These are phyloP conservation scores for Polytolypa hystricis DNA, from an alignment of 2,329 filamentous ascomycete genomes.

Conservation along the genomic window DNA sequence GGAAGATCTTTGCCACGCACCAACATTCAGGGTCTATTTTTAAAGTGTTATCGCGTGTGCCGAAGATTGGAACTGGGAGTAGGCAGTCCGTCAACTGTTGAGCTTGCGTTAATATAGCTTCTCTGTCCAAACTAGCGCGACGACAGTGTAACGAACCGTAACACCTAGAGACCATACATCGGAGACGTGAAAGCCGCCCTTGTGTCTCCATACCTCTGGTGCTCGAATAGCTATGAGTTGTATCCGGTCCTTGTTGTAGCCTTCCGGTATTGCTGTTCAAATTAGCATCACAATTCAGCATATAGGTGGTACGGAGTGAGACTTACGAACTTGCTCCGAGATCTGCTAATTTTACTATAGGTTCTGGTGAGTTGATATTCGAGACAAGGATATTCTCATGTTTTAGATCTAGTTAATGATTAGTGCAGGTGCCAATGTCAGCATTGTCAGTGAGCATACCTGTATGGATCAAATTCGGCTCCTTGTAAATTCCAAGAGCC, in stretches of 20 bases:
- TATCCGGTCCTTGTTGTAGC: slow-evolving; percentile 5
- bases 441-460: slow-evolving; percentile 4
- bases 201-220: slow-evolving; percentile 8
- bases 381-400: slow-evolving; percentile 10
- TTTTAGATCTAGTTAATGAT: slow-evolving; percentile 5
- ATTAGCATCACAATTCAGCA: slow-evolving; percentile 1
- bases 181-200: slow-evolving; percentile 7
- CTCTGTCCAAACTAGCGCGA: too few species aligned
- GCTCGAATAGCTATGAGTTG: slow-evolving; percentile 6
- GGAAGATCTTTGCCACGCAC: slow-evolving; percentile 7
- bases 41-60: slow-evolving; percentile 3
- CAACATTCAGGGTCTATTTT: slow-evolving; percentile 2
- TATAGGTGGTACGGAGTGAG: not conserved
- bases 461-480: slow-evolving; percentile 7
- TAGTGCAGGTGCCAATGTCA: slow-evolving; percentile 3
- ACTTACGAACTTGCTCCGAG: slow-evolving; percentile 7
- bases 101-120: slow-evolving; percentile 2
- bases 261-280: slow-evolving; percentile 4
- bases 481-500: slow-evolving; percentile 6
- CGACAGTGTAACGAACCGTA: slow-evolving; percentile 6
- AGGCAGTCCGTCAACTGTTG: slow-evolving; percentile 7
- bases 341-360: slow-evolving; percentile 7
- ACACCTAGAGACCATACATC: slow-evolving; percentile 10
- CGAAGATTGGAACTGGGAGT: slow-evolving; percentile 5
- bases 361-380: slow-evolving; percentile 6